These are phyloP conservation scores for Globisporangium uncinulatum DNA, from an alignment of 352 stramenopile genomes.

Conservation along the genomic window DNA sequence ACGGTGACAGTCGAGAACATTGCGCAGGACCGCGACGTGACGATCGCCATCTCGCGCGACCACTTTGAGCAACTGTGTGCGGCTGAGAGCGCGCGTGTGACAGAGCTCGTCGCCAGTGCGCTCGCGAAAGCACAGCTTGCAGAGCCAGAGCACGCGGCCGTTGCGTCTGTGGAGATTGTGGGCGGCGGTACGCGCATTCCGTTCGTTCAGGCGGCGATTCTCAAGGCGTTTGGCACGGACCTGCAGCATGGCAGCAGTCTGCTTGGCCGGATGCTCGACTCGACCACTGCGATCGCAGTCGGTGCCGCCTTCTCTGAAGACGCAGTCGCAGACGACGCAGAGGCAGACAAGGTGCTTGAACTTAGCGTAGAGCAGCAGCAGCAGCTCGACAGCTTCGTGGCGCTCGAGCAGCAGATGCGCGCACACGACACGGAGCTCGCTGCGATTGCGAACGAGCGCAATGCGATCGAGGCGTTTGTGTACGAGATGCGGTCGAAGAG, in stretches of 20 bases:
- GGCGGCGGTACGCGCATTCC: slow-evolving; percentile 88
- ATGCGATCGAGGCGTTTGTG: slow-evolving; percentile 88
- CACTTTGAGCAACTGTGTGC: slow-evolving; percentile 66
- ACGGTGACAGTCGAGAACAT: slow-evolving; percentile 83
- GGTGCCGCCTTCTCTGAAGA: slow-evolving; percentile 57
- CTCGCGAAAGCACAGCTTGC: slow-evolving; percentile 39
- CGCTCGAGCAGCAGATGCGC: slow-evolving; percentile 67
- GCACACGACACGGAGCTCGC: slow-evolving; percentile 58
- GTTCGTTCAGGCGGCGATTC: slow-evolving; percentile 73
- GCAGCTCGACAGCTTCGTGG: slow-evolving; percentile 30
- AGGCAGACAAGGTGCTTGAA: slow-evolving; percentile 6
- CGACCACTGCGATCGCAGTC: slow-evolving; percentile 74
- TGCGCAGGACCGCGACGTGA: slow-evolving; percentile 72
- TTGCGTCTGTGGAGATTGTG: slow-evolving; percentile 84
- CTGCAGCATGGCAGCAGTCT: slow-evolving; percentile 26
- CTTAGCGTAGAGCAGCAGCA: slow-evolving; percentile 19
- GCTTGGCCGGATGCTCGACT: slow-evolving; percentile 87
- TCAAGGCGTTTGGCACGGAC: slow-evolving; percentile 47
- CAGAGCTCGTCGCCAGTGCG: slow-evolving; percentile 41
- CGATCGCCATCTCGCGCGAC: slow-evolving; percentile 64
- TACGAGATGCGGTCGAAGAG: slow-evolving; percentile 88
- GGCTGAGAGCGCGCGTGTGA: slow-evolving; percentile 40
- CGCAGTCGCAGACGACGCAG: slow-evolving; percentile 4
- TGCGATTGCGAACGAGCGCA: slow-evolving; percentile 76
- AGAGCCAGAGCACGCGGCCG: slow-evolving; percentile 16